Percentiles rank a stretch among this genome's conserved stretches.
These are phyloP conservation scores for Pelagomonas calceolata DNA, from an alignment of 108 stramenopile species.

Conservation along the genomic window DNA sequence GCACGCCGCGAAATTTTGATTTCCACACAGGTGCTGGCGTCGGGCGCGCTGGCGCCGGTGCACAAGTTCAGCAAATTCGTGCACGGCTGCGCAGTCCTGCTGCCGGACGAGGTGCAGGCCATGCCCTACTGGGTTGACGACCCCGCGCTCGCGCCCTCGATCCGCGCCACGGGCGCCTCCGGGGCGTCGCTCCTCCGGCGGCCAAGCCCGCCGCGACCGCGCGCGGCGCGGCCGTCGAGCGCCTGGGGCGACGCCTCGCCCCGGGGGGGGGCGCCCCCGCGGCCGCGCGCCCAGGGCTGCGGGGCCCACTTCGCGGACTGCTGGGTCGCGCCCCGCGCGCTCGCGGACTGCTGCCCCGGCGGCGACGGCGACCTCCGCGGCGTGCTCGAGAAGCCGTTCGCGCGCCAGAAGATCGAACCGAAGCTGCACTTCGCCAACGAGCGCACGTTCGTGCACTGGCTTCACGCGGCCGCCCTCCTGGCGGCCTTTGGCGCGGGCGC, in stretches of 20 bases:
- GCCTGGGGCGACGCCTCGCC: background rate
- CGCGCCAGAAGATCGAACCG: constrained; percentile 90
- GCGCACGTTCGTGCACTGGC: constrained; percentile 89
- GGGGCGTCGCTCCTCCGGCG: background rate
- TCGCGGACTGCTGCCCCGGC: background rate
- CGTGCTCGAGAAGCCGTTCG: constrained; percentile 31
- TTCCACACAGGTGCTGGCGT: too few relatives aligned
- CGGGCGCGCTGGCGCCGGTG: constrained; percentile 74
- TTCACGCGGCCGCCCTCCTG: constrained; percentile 68
- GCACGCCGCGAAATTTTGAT: too few relatives aligned
- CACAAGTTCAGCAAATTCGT: constrained; percentile 88
- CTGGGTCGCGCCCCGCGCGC: background rate
- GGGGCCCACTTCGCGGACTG: background rate
- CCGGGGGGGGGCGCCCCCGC: background rate
- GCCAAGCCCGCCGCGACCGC: background rate
- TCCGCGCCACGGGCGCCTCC: constrained; percentile 37
- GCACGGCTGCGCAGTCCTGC: constrained; percentile 72
- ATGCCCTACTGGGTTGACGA: constrained; percentile 97
- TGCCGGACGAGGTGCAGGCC: constrained; percentile 79
- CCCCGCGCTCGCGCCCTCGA: constrained; percentile 71
- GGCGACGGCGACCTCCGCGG: background rate
- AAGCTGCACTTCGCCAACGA: constrained; percentile 96
- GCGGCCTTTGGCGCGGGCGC: constrained; percentile 69
- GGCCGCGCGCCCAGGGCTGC: background rate
- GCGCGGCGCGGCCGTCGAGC: too few relatives aligned